Percentiles rank a stretch among this genome's conserved stretches.
These are phyloP conservation scores for Euryodendron excelsum DNA, from an alignment of 148 eudicot species.

Conservation along the genomic window DNA sequence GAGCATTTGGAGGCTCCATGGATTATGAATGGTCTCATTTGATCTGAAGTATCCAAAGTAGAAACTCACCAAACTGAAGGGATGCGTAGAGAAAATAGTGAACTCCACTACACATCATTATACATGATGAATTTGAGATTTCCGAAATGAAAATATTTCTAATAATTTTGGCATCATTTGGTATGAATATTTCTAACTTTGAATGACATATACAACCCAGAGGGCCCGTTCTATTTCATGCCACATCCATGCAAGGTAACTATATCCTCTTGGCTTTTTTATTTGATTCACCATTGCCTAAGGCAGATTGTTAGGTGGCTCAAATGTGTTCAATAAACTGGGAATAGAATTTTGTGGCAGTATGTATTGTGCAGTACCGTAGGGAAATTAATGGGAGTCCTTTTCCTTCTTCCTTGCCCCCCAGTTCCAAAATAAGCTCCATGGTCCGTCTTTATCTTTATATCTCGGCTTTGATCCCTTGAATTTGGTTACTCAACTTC, in stretches of 20 bases:
- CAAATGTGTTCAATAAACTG: background rate
- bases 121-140: background rate
- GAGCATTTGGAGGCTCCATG: background rate
- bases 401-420: background rate
- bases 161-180: background rate
- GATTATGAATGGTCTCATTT: too few relatives aligned
- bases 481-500: too few relatives aligned
- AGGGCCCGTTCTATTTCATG: background rate
- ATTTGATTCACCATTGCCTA: background rate
- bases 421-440: background rate
- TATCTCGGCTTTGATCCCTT: too few relatives aligned
- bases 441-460: background rate
- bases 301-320: background rate
- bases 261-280: background rate
- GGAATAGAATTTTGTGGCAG: background rate
- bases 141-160: background rate
- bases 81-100: background rate
- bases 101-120: background rate
- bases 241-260: background rate
- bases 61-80: background rate
- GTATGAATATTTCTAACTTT: background rate
- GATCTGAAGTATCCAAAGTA: background rate
- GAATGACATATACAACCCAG: background rate
- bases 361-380: background rate
- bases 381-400: background rate